A percentile compares a stretch with the other conserved stretches of the same genome.
Conservation (phyloP, 257 asterid species). For the Solanum chilense region DNA sequence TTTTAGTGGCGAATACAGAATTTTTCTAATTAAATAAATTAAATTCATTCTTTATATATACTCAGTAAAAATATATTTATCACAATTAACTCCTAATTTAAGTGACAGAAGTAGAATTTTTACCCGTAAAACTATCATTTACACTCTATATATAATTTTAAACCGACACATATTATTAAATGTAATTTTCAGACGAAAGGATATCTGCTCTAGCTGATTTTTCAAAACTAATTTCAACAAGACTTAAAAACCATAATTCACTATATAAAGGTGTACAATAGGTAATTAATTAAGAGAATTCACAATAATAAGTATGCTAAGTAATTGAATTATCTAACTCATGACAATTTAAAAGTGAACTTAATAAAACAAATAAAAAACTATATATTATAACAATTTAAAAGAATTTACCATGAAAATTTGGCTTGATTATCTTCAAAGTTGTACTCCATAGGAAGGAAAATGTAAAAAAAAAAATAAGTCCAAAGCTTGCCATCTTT, state of each 20-base stretch:
- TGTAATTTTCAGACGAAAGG: background rate
- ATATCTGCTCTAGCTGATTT: background rate
- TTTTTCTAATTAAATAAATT: background rate
- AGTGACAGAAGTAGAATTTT: background rate
- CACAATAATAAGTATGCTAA: background rate
- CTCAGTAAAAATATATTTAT: background rate
- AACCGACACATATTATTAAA: background rate
- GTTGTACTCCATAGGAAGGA: background rate
- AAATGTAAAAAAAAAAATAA: background rate
- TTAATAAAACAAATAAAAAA: background rate
- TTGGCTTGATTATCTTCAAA: background rate
- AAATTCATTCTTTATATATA: too few species aligned
- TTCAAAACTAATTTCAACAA: background rate
- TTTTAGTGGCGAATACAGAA: background rate
- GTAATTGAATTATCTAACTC: background rate
- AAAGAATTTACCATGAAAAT: background rate
- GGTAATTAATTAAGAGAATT: background rate
- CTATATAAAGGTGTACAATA: background rate
- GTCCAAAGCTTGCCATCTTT: constrained; percentile 39
- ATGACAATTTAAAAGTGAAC: background rate
- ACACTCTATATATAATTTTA: background rate
- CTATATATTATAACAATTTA: background rate
- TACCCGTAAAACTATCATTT: background rate
- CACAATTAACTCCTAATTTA: background rate
- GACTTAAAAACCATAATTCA: background rate